Conservation (phyloP, 192 early-diverging fungal genomes). For the Spizellomyces punctatus region DNA sequence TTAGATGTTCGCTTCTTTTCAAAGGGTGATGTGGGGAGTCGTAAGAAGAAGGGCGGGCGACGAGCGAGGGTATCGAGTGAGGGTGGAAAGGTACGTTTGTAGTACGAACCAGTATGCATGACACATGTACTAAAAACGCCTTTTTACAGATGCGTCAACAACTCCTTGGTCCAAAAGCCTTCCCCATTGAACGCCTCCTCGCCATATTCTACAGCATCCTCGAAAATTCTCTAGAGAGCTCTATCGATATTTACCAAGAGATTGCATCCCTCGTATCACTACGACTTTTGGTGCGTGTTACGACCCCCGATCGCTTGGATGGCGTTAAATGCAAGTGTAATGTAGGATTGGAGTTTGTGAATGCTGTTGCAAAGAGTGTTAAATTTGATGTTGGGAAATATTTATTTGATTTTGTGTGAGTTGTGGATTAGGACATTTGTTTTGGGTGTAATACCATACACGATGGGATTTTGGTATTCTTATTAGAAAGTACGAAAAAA, state of each 20-base stretch:
- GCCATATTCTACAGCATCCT: conserved; percentile 89
- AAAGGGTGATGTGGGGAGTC: conserved; percentile 42
- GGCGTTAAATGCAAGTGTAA: conserved; percentile 87
- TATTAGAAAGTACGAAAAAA: conserved; percentile 3
- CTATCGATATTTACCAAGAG: conserved; percentile 73
- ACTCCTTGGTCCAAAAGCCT: conserved; percentile 86
- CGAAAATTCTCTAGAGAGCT: conserved; percentile 67
- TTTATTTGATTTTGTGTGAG: conserved; percentile 46
- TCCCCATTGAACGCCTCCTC: conserved; percentile 94
- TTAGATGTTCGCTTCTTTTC: conserved; percentile 89
- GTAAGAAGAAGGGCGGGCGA: conserved; percentile 11
- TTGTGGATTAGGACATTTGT: not conserved
- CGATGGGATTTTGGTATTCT: not conserved
- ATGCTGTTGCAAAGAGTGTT: conserved; percentile 71
- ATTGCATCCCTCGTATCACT: conserved; percentile 84
- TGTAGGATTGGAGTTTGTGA: conserved; percentile 78
- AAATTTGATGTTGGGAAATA: conserved; percentile 86
- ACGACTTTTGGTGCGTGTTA: conserved; percentile 72
- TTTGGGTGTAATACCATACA: not conserved
- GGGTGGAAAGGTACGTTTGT: conserved; percentile 28
- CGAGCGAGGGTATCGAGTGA: conserved; percentile 17
- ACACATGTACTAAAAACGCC: not conserved
- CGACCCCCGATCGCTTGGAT: conserved; percentile 75
- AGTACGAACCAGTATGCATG: not conserved
- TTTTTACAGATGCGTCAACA: conserved; percentile 70